These are phyloP conservation scores for Carex arenaria DNA, from an alignment of 202 grass and related monocot genomes.

Conservation along the genomic window DNA sequence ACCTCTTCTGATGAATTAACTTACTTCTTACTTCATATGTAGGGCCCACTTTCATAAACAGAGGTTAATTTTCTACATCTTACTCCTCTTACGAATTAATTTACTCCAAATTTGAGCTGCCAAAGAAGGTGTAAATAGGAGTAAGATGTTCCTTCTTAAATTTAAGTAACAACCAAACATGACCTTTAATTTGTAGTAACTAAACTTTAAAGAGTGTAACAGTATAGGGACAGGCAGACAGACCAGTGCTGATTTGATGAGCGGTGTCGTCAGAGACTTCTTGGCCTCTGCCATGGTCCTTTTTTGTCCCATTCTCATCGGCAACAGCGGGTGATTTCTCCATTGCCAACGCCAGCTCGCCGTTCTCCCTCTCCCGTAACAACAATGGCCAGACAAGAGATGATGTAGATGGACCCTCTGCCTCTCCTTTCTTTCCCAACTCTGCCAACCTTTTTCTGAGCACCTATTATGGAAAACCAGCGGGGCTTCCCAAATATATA, in stretches of 20 bases:
- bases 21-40: no score
- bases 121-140: no score
- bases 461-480: constrained; percentile 23
- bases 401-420: background rate
- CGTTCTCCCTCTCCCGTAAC: background rate
- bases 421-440: background rate
- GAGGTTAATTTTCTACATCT: no score
- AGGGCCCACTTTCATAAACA: no score
- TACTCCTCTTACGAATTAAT: no score
- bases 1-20: no score
- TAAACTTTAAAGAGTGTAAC: background rate
- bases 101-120: no score
- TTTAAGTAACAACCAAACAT: no score
- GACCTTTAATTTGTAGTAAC: background rate
- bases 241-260: constrained; percentile 87
- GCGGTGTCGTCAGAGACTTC: constrained; percentile 55
- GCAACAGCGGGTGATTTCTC: background rate
- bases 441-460: background rate
- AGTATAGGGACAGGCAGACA: background rate
- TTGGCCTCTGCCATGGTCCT: background rate
- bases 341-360: background rate
- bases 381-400: constrained; percentile 21
- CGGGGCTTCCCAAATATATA: constrained; percentile 28
- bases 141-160: no score
- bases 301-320: background rate